These are phyloP conservation scores for Blastobotrys chiropterorum DNA, from an alignment of 805 yeast genomes.

Conservation along the genomic window DNA sequence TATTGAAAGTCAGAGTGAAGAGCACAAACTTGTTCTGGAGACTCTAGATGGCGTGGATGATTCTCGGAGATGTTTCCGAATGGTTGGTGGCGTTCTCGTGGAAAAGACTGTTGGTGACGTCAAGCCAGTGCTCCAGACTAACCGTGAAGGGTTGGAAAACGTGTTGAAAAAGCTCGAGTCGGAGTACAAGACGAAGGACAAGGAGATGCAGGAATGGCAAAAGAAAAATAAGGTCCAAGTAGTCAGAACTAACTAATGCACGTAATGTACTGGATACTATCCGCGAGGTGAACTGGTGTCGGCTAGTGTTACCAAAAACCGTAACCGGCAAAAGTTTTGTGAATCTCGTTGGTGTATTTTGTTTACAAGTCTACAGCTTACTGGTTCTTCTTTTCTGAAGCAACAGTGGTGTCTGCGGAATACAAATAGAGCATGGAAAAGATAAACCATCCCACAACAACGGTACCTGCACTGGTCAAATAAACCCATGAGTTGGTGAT, in stretches of 20 bases:
- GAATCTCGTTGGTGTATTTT: too few species aligned
- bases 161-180: conserved; percentile 35
- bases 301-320: too few species aligned
- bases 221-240: conserved; percentile 44
- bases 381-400: conserved; percentile 2
- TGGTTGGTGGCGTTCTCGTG: conserved; percentile 90
- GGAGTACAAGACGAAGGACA: conserved; percentile 37
- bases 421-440: conserved; percentile 64
- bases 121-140: conserved; percentile 51
- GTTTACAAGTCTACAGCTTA: neutral
- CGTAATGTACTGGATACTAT: neutral
- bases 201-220: conserved; percentile 45
- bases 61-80: conserved; percentile 72
- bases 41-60: conserved; percentile 51
- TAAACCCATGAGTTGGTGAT: conserved; percentile 93
- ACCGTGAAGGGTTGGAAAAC: conserved; percentile 42
- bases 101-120: conserved; percentile 80
- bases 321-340: too few species aligned
- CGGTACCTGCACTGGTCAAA: conserved; percentile 61
- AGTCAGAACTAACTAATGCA: conserved; percentile 26
- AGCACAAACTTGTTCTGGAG: conserved; percentile 49
- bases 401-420: conserved; percentile 19
- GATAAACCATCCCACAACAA: conserved; percentile 67
- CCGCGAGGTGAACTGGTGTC: neutral
- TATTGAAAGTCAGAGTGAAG: conserved; percentile 37